A percentile compares a stretch with the other conserved stretches of the same genome.
These are phyloP conservation scores for Leishmania tarentolae DNA, from an alignment of 208 protist genomes.

Conservation along the genomic window DNA sequence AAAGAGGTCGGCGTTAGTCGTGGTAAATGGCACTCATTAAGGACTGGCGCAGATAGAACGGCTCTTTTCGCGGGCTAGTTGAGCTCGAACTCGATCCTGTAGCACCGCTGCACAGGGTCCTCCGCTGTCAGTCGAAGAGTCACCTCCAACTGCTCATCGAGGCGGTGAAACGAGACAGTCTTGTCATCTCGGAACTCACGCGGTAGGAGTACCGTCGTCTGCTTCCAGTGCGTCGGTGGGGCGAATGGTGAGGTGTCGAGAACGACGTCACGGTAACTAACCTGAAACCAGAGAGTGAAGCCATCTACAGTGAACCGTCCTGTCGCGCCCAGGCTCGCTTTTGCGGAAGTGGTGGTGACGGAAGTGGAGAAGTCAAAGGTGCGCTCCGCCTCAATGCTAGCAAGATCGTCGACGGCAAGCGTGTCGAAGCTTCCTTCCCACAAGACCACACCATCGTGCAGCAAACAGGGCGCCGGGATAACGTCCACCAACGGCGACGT, in stretches of 20 bases:
- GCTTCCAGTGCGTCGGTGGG: slow-evolving; percentile 90
- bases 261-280: slow-evolving; percentile 32
- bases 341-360: slow-evolving; percentile 6
- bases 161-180: slow-evolving; percentile 38
- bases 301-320: slow-evolving; percentile 51
- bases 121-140: slow-evolving; percentile 31
- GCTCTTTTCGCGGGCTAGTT: slow-evolving; percentile 9
- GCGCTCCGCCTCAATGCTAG: slow-evolving; percentile 19
- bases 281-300: slow-evolving; percentile 82
- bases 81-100: slow-evolving; percentile 64
- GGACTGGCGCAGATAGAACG: background rate
- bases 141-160: slow-evolving; percentile 35
- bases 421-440: slow-evolving; percentile 38
- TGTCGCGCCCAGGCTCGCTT: slow-evolving; percentile 6
- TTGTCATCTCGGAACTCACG: slow-evolving; percentile 36
- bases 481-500: slow-evolving; percentile 62
- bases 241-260: slow-evolving; percentile 62
- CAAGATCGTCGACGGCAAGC: slow-evolving; percentile 28
- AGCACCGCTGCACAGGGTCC: slow-evolving; percentile 46
- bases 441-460: slow-evolving; percentile 49
- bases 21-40: background rate
- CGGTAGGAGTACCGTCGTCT: slow-evolving; percentile 78
- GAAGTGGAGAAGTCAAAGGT: slow-evolving; percentile 45
- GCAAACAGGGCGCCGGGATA: slow-evolving; percentile 48
- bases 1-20: background rate